Conservation (phyloP, 306 rosid species). For the Mimosa pudica region DNA sequence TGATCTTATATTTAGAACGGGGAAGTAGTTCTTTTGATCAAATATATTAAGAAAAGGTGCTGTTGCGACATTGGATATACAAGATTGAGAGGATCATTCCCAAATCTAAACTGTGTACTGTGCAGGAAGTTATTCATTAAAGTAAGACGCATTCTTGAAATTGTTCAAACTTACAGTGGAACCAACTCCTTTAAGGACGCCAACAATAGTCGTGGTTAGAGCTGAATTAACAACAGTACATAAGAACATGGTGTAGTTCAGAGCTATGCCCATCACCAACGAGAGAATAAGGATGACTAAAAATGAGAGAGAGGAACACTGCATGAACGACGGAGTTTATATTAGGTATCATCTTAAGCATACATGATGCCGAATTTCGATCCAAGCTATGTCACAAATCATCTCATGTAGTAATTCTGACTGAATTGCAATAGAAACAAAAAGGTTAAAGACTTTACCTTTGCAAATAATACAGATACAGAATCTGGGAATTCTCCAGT, state of each 20-base stretch:
- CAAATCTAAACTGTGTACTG: slow-evolving; percentile 15
- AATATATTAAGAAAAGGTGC: slow-evolving; percentile 4
- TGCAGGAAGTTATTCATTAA: slow-evolving; percentile 28
- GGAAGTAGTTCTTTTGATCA: no score
- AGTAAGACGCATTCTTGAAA: background rate
- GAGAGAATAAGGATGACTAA: slow-evolving; percentile 74
- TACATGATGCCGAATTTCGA: slow-evolving; percentile 1
- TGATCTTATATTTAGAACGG: no score
- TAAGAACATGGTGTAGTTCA: slow-evolving; percentile 97
- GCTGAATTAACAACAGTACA: slow-evolving; percentile 96
- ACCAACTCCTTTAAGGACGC: slow-evolving; percentile 97
- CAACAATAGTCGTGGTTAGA: slow-evolving; percentile 91
- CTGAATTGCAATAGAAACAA: slow-evolving; percentile 28
- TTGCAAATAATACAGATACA: slow-evolving; percentile 66
- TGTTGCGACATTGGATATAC: background rate
- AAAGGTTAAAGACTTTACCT: slow-evolving; percentile 55
- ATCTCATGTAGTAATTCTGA: slow-evolving; percentile 12
- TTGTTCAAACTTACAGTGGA: slow-evolving; percentile 68
- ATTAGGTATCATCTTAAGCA: slow-evolving; percentile 28
- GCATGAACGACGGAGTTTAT: slow-evolving; percentile 36
- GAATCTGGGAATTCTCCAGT: slow-evolving; percentile 93
- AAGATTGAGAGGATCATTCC: slow-evolving; percentile 12
- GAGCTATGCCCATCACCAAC: slow-evolving; percentile 86
- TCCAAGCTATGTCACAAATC: slow-evolving; percentile 7
- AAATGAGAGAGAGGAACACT: slow-evolving; percentile 84